Evolutionary conservation across 2,329 filamentous ascomycete species (phyloP), one percentile per base, ranked within the genome.

Genomic region (Lecanosticta acicola): DNA sequence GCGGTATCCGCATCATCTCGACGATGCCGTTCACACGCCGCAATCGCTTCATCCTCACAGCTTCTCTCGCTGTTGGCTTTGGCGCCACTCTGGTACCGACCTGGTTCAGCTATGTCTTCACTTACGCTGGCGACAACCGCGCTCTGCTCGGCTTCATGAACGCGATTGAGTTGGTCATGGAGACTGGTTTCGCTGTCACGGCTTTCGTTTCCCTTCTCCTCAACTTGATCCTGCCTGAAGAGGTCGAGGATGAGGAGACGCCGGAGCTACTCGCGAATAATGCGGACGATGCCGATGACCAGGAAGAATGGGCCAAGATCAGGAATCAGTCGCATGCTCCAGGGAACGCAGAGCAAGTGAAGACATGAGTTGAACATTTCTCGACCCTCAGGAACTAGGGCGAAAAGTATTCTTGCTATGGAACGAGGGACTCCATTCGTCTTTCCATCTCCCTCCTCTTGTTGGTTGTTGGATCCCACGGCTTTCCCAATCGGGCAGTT

Each of bases 31-130:
- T 91, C 63, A 88, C 79, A n/a, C 78, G 87, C 32, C 80, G 87
- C 41, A 90, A 85, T 58, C 77, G 87, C 18, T 93, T 93, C 69
- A 86, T 93, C 58, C 74, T 93, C 9, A 89, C 87, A 0, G 83
- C 85, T 0, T 79, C 83, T 0, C 71, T 93, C 24, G 76, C 85
- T 0, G 70, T 91, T 20, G 87, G 87, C 24, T 86, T 86, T 53
- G 69, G 72, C 39, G 71, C 71, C 0, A 74, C 69, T 1, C 58
- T 74, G 45, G 71, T 74, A 1, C 71, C 71, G 1, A 63, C 45
- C 35, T 63, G 60, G 60, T 61, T 62, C 55, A 41, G 57, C 49
- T 74, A 78, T 50, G 79, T 93, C 43, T 88, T 93, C 63, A 84
- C 81, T 3, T 90, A 90, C 61, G 62, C 64, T 0, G 86, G 85